Percentiles rank a stretch among this genome's conserved stretches.
These are phyloP conservation scores for Geotrichum restrictum DNA, from an alignment of 1,139 yeast species.

Conservation along the genomic window DNA sequence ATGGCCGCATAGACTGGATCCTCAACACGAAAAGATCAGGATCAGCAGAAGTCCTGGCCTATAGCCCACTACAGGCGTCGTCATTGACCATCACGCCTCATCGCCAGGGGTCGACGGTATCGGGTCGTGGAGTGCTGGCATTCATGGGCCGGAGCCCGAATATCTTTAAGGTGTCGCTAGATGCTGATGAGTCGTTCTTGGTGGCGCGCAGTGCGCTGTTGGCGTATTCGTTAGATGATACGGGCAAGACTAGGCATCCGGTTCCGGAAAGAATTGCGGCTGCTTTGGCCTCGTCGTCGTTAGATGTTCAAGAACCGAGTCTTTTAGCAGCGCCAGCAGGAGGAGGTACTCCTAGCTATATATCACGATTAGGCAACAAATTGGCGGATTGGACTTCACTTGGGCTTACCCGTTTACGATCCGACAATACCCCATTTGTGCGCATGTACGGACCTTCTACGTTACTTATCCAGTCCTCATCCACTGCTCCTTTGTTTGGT, in stretches of 20 bases:
- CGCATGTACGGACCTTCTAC: constrained; percentile 24
- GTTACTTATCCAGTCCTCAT: constrained; percentile 22
- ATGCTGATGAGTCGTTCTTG: constrained; percentile 36
- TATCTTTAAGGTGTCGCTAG: constrained; percentile 35
- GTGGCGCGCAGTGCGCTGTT: constrained; percentile 35
- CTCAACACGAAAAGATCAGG: constrained; percentile 27
- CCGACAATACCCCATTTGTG: constrained; percentile 22
- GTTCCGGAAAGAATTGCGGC: constrained; percentile 4
- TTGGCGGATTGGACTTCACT: not conserved
- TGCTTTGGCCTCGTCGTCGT: not conserved
- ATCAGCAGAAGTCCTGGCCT: constrained; percentile 29
- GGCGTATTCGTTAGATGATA: constrained; percentile 38
- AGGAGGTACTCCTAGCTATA: not conserved
- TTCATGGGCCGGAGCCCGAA: constrained; percentile 35
- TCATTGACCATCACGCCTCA: constrained; percentile 27
- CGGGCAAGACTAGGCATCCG: constrained; percentile 7
- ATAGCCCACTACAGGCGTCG: constrained; percentile 32
- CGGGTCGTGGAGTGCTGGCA: constrained; percentile 42
- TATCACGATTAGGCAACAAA: not conserved
- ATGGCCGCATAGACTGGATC: constrained; percentile 41
- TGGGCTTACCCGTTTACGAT: constrained; percentile 19
- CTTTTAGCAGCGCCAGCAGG: not conserved
- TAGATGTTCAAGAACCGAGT: too few relatives aligned
- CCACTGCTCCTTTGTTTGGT: not conserved
- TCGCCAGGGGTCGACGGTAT: constrained; percentile 33